Evolutionary conservation across 176 grass and related monocot genomes (phyloP).

Genomic region (Tillandsia fasciculata): DNA sequence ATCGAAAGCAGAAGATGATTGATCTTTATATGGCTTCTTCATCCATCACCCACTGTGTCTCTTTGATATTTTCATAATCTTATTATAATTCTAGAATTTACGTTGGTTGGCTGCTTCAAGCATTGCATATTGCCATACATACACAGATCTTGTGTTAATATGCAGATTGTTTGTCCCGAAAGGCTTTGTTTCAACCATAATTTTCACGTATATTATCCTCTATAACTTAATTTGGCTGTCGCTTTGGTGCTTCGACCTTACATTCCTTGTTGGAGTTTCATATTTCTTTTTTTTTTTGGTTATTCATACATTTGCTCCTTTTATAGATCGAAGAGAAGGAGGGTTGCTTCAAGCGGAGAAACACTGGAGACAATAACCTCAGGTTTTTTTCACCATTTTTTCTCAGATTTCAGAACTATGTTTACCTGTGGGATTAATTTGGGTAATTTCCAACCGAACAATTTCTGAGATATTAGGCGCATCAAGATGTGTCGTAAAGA

Average conservation of each 20-base stretch:
- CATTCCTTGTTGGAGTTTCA: background rate
- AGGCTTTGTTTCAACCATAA: background rate
- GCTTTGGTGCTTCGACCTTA: too few species aligned
- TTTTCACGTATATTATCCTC: background rate
- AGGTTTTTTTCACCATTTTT: constrained; percentile 13
- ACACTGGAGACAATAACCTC: constrained; percentile 44
- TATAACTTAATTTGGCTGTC: background rate
- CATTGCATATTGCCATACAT: too few species aligned
- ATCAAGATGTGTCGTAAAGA: too few species aligned
- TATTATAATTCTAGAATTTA: too few species aligned
- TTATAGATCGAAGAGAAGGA: constrained; percentile 82
- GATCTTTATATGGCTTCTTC: too few species aligned
- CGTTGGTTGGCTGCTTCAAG: too few species aligned
- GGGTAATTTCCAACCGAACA: background rate
- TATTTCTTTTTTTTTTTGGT: constrained; percentile 7
- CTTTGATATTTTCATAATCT: too few species aligned
- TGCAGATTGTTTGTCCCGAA: too few species aligned
- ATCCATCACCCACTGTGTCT: too few species aligned
- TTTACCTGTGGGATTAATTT: background rate
- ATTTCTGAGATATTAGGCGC: too few species aligned
- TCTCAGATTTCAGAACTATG: background rate
- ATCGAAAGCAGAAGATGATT: too few species aligned
- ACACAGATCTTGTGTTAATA: too few species aligned
- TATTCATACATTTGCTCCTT: background rate
- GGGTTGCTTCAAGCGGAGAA: constrained; percentile 65